These are phyloP conservation scores for Nadsonia commutata DNA, from an alignment of 1,139 yeast species.

Conservation along the genomic window DNA sequence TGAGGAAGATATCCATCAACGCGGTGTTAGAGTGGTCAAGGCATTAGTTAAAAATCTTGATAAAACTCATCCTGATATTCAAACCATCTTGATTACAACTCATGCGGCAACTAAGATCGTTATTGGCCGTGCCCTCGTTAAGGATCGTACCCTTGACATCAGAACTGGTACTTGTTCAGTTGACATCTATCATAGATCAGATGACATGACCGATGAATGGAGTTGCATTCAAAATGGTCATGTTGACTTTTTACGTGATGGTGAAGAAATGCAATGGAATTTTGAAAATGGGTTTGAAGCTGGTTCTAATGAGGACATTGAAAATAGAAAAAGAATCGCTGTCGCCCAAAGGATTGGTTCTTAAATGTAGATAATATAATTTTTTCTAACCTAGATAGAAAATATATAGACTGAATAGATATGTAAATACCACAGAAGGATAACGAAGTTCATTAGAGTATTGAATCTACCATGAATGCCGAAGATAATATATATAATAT, in stretches of 20 bases:
- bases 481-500: too few relatives aligned
- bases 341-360: background rate
- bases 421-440: too few relatives aligned
- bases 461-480: too few relatives aligned
- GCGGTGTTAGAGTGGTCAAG: constrained; percentile 38
- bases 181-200: constrained; percentile 33
- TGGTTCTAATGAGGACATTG: constrained; percentile 6
- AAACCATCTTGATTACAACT: constrained; percentile 47
- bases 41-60: constrained; percentile 39
- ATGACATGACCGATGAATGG: constrained; percentile 34
- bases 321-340: constrained; percentile 4
- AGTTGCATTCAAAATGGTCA: constrained; percentile 47
- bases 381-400: too few relatives aligned
- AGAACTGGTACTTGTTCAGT: constrained; percentile 46
- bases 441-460: too few relatives aligned
- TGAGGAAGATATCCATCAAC: constrained; percentile 40
- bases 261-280: constrained; percentile 92
- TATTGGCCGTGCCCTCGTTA: constrained; percentile 52
- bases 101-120: constrained; percentile 83
- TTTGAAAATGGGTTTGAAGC: constrained; percentile 27
- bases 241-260: constrained; percentile 46
- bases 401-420: background rate
- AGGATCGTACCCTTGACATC: constrained; percentile 31
- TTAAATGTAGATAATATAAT: background rate
- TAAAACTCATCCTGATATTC: constrained; percentile 36